Evolutionary conservation across 164 flowering plant genomes (phyloP), one percentile per base, ranked within the genome.

Genomic region (Kalanchoe fedtschenkoi): DNA sequence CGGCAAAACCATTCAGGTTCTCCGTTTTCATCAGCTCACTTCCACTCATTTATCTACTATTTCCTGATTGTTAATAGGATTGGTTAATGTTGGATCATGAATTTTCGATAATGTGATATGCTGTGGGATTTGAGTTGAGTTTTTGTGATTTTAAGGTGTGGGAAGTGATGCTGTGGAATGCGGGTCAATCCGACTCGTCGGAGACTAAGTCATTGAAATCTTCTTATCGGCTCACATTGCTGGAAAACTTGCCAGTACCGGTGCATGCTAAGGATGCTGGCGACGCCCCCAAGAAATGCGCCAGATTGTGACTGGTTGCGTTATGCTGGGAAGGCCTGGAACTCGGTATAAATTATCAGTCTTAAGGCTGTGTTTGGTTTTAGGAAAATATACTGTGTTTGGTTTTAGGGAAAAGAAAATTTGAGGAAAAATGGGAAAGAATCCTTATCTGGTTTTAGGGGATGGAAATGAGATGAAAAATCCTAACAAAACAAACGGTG

Each of bases 1-100:
- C 24, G 97, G 97, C 67, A 85, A 68, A 61, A 85, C 87, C 65
- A 78, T 92, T 55, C 96, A 92, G 88, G 96, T 83, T 14, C 9
- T 32, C 24, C 17, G 28, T 6, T 17, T 26, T 11, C 62, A 1
- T n/a, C 32, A 16, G 0, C 62, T 59, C 3, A 6, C 3, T 17
- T 15, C 46, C 34, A 24, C 4, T 13, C 15, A 5, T n/a, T n/a
- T n/a, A n/a, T n/a, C n/a, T n/a, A n/a, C n/a, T n/a, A n/a, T n/a
- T n/a, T n/a, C n/a, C n/a, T n/a, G n/a, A n/a, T n/a, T n/a, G n/a
- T n/a, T n/a, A n/a, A n/a, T n/a, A n/a, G n/a, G n/a, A n/a, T n/a
- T n/a, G n/a, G n/a, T n/a, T n/a, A n/a, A n/a, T n/a, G n/a, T n/a
- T n/a, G n/a, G n/a, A n/a, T n/a, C n/a, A n/a, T 15, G 8, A 6